Evolutionary conservation across 257 asterid species (phyloP).

Genomic region (Gynochthodes officinalis): DNA sequence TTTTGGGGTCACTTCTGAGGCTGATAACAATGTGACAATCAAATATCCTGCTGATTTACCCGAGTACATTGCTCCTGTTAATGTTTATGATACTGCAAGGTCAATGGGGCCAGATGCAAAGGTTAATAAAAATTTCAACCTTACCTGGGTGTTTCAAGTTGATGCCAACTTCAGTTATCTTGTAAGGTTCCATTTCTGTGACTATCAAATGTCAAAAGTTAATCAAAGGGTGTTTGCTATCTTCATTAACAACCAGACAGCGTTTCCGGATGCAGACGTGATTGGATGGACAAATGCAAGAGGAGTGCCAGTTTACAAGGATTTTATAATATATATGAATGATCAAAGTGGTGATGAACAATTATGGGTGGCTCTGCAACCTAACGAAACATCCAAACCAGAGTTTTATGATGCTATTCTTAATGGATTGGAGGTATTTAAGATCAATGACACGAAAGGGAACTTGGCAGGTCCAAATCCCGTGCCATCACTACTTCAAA

Average conservation of each 20-base stretch:
- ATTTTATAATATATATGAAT: conserved; percentile 38
- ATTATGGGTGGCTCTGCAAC: conserved; percentile 61
- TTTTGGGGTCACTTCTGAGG: conserved; percentile 41
- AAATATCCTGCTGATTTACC: conserved; percentile 34
- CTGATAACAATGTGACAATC: conserved; percentile 32
- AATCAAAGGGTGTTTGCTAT: conserved; percentile 63
- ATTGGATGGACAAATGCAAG: conserved; percentile 43
- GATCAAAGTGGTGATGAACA: conserved; percentile 27
- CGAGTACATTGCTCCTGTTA: conserved; percentile 42
- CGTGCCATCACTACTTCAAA: conserved; percentile 16
- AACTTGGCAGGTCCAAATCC: conserved; percentile 74
- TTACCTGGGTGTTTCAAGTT: conserved; percentile 63
- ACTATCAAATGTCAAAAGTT: conserved; percentile 36
- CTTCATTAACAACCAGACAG: conserved; percentile 54
- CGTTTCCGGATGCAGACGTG: conserved; percentile 50
- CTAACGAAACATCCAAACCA: conserved; percentile 38
- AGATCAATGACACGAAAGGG: conserved; percentile 46
- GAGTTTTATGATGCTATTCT: conserved; percentile 52
- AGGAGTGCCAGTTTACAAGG: conserved; percentile 52
- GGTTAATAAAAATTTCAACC: conserved; percentile 51
- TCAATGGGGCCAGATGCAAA: conserved; percentile 57
- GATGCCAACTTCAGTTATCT: conserved; percentile 64
- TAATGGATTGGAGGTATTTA: conserved; percentile 75
- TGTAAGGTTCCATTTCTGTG: conserved; percentile 79
- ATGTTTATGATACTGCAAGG: conserved; percentile 49